Percentiles rank a stretch among this genome's conserved stretches.
phyloP scores from a whole-genome alignment of 108 stramenopile species.

The Asterionellopsis glacialis region DNA sequence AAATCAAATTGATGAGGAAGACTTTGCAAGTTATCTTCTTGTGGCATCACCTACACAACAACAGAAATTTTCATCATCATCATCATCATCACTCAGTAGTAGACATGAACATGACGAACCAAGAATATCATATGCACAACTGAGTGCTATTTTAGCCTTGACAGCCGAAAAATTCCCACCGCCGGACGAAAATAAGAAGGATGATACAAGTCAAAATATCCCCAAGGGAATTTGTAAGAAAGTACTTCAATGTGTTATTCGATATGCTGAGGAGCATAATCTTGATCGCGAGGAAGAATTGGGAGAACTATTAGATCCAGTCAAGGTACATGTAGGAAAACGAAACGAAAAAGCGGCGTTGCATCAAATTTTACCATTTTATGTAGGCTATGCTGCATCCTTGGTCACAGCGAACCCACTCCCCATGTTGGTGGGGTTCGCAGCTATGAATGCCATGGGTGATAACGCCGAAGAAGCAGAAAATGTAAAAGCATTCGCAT shows the following conservation, averaged over 20 bases:
- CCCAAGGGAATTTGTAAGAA: constrained; percentile 25
- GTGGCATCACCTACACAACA: constrained; percentile 14
- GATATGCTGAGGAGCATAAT: constrained; percentile 30
- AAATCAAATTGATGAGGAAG: constrained; percentile 50
- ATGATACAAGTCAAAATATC: not conserved
- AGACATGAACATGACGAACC: constrained; percentile 9
- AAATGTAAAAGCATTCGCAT: constrained; percentile 3
- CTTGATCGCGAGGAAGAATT: constrained; percentile 47
- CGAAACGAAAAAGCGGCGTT: constrained; percentile 29
- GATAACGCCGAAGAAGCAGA: constrained; percentile 6
- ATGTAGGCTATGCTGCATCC: constrained; percentile 28
- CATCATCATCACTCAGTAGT: not conserved
- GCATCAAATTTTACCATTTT: constrained; percentile 24
- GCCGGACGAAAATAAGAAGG: constrained; percentile 10
- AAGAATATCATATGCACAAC: constrained; percentile 53
- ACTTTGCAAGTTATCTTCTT: constrained; percentile 43
- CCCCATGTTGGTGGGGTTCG: constrained; percentile 31
- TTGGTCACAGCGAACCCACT: constrained; percentile 40
- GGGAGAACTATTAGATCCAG: constrained; percentile 33
- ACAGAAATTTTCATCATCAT: not conserved
- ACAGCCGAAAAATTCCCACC: constrained; percentile 49
- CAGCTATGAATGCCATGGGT: constrained; percentile 5
- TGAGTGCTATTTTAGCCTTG: constrained; percentile 46
- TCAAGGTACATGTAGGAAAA: constrained; percentile 25
- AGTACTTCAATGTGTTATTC: constrained; percentile 36